A percentile compares a stretch with the other conserved stretches of the same genome.
phyloP scores from a whole-genome alignment of 2,329 filamentous ascomycete genomes.

The Leptoxyphium fumago region DNA sequence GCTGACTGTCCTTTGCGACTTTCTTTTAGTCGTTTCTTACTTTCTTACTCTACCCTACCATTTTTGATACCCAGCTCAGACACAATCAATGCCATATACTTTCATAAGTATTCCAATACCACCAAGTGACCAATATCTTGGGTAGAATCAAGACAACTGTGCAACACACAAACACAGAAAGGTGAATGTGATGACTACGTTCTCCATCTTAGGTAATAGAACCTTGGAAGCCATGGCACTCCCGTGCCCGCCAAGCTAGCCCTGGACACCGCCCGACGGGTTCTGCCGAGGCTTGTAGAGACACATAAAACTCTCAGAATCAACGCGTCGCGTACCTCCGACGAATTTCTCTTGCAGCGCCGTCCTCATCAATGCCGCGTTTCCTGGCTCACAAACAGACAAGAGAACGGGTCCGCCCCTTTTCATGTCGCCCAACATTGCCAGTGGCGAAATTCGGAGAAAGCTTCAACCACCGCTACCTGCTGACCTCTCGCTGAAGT shows the following conservation, averaged over 20 bases:
- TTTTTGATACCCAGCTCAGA: too few relatives aligned
- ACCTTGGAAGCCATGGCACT: neutral
- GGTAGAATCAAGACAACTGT: neutral
- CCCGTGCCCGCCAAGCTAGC: neutral
- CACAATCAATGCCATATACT: too few relatives aligned
- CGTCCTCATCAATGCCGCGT: constrained; percentile 85
- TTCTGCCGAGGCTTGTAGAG: neutral
- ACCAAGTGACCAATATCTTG: neutral
- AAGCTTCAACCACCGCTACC: constrained; percentile 52
- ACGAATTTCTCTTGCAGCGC: constrained; percentile 42
- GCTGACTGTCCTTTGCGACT: too few relatives aligned
- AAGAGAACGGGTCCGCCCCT: constrained; percentile 12
- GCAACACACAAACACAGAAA: too few relatives aligned
- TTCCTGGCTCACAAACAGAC: constrained; percentile 80
- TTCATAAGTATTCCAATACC: too few relatives aligned
- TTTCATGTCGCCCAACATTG: constrained; percentile 15
- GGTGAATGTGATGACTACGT: too few relatives aligned
- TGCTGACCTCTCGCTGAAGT: neutral
- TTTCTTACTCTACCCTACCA: too few relatives aligned
- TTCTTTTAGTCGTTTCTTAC: too few relatives aligned
- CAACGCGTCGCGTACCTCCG: constrained; percentile 1
- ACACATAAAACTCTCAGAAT: neutral
- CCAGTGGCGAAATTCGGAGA: constrained; percentile 99
- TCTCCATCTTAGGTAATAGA: neutral
- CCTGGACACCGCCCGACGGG: neutral